Conservation (phyloP, 2,329 filamentous ascomycete species). For the Tolypocladium pustulatum region DNA sequence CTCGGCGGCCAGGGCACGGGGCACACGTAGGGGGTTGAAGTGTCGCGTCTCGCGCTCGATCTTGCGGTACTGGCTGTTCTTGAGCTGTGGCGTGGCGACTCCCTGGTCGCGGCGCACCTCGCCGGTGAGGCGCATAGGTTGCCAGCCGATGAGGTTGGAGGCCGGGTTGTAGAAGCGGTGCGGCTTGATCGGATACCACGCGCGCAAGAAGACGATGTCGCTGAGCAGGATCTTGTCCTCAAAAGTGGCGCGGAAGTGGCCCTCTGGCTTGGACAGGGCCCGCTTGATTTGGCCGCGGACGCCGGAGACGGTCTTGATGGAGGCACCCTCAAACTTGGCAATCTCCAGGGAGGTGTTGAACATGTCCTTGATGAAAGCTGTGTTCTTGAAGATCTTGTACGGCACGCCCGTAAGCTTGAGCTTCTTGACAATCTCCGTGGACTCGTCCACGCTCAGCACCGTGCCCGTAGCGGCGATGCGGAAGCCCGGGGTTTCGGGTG, state of each 20-base stretch:
- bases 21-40: conserved; percentile 73
- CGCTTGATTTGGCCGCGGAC: conserved; percentile 96
- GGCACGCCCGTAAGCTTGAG: conserved; percentile 89
- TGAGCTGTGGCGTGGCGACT: conserved; percentile 66
- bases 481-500: conserved; percentile 77
- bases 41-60: conserved; percentile 57
- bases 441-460: conserved; percentile 88
- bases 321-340: conserved; percentile 94
- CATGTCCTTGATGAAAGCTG: conserved; percentile 98
- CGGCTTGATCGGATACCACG: conserved; percentile 94
- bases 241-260: conserved; percentile 92
- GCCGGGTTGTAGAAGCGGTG: conserved; percentile 96
- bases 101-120: conserved; percentile 71
- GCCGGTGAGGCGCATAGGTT: conserved; percentile 87
- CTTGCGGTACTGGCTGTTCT: conserved; percentile 75
- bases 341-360: conserved; percentile 89
- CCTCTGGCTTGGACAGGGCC: conserved; percentile 84
- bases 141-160: conserved; percentile 87
- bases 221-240: conserved; percentile 97
- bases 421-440: conserved; percentile 97
- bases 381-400: conserved; percentile 99
- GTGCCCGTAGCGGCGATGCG: conserved; percentile 90
- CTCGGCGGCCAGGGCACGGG: conserved; percentile 66
- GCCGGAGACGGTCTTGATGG: conserved; percentile 92
- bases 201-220: conserved; percentile 91